Base-by-base conservation (phyloP, 176 grass and related monocot genomes). In the Ensete glaucum region DNA sequence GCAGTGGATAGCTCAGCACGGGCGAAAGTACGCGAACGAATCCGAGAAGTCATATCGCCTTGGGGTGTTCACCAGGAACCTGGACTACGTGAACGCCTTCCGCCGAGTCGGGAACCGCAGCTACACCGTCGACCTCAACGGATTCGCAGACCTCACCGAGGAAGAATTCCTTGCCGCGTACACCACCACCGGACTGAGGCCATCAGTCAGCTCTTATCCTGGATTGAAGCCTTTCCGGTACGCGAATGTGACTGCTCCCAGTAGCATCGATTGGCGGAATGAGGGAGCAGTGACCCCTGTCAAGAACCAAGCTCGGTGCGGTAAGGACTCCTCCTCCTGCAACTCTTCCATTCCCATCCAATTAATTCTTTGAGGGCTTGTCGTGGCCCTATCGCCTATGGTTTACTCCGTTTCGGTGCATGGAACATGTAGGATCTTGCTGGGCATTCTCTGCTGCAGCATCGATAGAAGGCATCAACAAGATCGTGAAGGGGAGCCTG, bases 101-200 rank as follows among this genome's bases (percentile, higher is more conserved):
- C 29, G 5, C 9, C 26, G 19, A 49, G 26, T 15, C 26, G 34
- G 8, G 5, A 19, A 9, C 19, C 66, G 5, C 66, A 69, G 29
- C 34, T 69, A 69, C 66, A 69, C 5, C 66, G 3, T 97, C 51
- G 94, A 90, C 1, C 80, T 97, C 56, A 93, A 83, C 83, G 81
- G 90, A 53, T 97, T 97, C 81, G 90, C 94, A 49, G 94, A 97
- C 85, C 76, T 93, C 85, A 97, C 94, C 60, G 88, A 91, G 1
- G 66, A 69, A 49, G 66, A 69, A 69, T 50, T 69, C 66, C 0
- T 69, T 16, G 66, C 27, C 0, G n/a, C 27, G 1, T 69, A 19
- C 66, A 69, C 66, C 66, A 29, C 29, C 8, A 48, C 11, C 14
- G 24, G 0, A 7, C 62, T 8, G 62, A 16, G 2, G 1, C 17